These are phyloP conservation scores for Tolypocladium endophyticum DNA, from an alignment of 2,329 filamentous ascomycete genomes.

Conservation along the genomic window DNA sequence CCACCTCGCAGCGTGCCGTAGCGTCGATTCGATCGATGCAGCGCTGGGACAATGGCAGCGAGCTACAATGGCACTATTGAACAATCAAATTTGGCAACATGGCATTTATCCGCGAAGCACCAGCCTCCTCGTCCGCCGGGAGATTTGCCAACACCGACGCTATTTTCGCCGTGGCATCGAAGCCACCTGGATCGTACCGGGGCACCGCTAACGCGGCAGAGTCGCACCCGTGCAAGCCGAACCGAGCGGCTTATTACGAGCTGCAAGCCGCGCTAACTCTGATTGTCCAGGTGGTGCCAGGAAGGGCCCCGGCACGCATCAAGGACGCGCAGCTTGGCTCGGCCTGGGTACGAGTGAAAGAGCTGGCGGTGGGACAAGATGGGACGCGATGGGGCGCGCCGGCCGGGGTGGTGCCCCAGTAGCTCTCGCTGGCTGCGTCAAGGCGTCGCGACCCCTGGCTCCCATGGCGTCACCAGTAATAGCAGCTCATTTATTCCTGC, in stretches of 20 bases:
- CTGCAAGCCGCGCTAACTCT: background rate
- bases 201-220: background rate
- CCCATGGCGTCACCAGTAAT: conserved; percentile 12
- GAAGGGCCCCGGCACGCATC: background rate
- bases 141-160: background rate
- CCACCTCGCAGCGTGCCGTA: too few species aligned
- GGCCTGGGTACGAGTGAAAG: too few species aligned
- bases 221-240: background rate
- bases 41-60: background rate
- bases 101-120: background rate
- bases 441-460: conserved; percentile 8
- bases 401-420: background rate
- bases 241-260: background rate
- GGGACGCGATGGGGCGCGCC: background rate
- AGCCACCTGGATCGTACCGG: background rate
- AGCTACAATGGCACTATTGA: background rate
- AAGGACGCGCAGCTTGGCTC: background rate
- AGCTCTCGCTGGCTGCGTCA: background rate
- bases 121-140: background rate
- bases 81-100: background rate
- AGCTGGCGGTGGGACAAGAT: background rate
- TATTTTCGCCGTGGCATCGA: background rate
- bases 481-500: background rate
- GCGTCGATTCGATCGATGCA: background rate
- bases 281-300: too few species aligned